Percentiles rank a stretch among this genome's conserved stretches.
Evolutionary conservation across 176 grass and related monocot species (phyloP).

Genomic region (Themeda triandra): DNA sequence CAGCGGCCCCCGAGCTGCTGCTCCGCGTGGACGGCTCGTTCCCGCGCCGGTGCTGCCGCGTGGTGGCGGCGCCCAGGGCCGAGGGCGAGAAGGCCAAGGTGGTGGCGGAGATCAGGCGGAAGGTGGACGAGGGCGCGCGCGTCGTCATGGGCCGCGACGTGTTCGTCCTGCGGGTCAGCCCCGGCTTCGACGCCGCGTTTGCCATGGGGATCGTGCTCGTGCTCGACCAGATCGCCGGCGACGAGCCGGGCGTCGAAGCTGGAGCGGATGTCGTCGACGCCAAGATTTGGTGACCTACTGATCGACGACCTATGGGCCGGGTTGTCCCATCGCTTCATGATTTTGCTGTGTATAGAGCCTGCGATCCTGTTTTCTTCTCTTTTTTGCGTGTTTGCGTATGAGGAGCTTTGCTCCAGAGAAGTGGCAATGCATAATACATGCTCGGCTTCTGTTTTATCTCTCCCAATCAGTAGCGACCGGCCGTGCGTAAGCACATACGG

Average conservation of each 20-base stretch:
- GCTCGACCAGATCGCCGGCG: constrained; percentile 62
- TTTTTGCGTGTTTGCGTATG: too few relatives aligned
- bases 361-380: background rate
- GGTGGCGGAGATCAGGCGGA: constrained; percentile 75
- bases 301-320: too few relatives aligned
- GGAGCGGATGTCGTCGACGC: background rate
- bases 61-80: constrained; percentile 36
- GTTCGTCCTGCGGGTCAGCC: constrained; percentile 56
- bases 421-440: too few relatives aligned
- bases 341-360: background rate
- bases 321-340: background rate
- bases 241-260: constrained; percentile 25
- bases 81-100: constrained; percentile 22
- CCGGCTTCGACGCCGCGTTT: constrained; percentile 72
- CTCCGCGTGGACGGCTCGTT: constrained; percentile 87
- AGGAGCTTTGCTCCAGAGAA: background rate
- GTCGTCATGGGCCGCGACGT: constrained; percentile 81
- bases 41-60: constrained; percentile 69
- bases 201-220: constrained; percentile 81
- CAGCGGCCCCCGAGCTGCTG: constrained; percentile 54
- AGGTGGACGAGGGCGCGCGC: constrained; percentile 55
- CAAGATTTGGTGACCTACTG: constrained; percentile 24
- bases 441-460: too few relatives aligned
- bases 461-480: too few relatives aligned
- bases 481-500: too few relatives aligned